phyloP scores from a whole-genome alignment of 352 stramenopile genomes.

The Phytophthora litchii region DNA sequence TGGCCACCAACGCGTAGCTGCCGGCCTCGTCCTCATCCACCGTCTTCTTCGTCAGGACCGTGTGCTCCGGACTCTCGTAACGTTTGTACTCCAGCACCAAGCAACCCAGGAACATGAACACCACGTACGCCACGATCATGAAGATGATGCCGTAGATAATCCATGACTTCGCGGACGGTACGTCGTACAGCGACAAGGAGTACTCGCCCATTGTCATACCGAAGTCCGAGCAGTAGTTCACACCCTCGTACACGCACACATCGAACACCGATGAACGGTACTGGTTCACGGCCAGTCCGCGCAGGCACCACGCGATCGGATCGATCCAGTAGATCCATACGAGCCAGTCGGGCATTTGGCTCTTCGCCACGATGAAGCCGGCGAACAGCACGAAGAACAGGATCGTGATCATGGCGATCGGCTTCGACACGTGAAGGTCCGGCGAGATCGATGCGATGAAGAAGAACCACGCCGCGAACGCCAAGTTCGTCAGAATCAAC shows the following conservation, averaged over 20 bases:
- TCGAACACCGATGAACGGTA: conserved; percentile 23
- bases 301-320: too few species aligned
- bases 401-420: too few species aligned
- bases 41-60: neutral
- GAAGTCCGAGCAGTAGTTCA: conserved; percentile 26
- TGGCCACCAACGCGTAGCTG: too few species aligned
- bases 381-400: too few species aligned
- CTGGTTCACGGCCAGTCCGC: conserved; percentile 25
- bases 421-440: too few species aligned
- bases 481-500: too few species aligned
- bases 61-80: conserved; percentile 1
- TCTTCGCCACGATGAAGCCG: too few species aligned
- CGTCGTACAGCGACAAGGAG: conserved; percentile 36
- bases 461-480: too few species aligned
- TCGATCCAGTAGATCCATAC: too few species aligned
- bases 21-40: too few species aligned
- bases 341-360: too few species aligned
- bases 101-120: conserved; percentile 7
- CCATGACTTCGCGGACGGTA: neutral
- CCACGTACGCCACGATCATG: conserved; percentile 22
- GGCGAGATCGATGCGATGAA: too few species aligned
- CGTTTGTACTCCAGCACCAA: conserved; percentile 2
- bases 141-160: conserved; percentile 3
- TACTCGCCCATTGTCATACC: conserved; percentile 41
- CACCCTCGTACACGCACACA: conserved; percentile 34